Conservation (phyloP, 2,329 filamentous ascomycete genomes). For the Paraconiothyrium sp. region DNA sequence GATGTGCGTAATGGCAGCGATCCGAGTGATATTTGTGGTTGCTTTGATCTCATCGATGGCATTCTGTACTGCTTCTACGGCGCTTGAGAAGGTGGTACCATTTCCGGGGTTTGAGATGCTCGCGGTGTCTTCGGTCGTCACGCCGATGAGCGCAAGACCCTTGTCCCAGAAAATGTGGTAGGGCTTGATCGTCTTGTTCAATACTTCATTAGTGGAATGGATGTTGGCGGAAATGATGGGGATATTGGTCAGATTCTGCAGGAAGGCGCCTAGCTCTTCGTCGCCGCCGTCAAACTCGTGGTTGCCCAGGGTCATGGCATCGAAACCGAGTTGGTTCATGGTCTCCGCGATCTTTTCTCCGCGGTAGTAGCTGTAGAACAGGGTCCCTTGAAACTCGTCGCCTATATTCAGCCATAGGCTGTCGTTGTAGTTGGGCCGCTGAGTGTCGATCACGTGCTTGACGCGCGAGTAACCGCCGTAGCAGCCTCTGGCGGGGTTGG, state of each 20-base stretch:
- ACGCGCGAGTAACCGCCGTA: conserved; percentile 72
- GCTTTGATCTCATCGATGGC: conserved; percentile 69
- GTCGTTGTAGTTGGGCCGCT: conserved; percentile 66
- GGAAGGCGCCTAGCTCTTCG: conserved; percentile 68
- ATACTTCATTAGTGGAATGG: conserved; percentile 65
- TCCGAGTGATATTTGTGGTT: conserved; percentile 70
- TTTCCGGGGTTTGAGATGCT: conserved; percentile 67
- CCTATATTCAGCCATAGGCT: conserved; percentile 71
- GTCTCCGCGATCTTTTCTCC: conserved; percentile 75
- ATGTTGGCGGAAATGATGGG: conserved; percentile 72
- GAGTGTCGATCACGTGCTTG: conserved; percentile 67
- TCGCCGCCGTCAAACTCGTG: conserved; percentile 74
- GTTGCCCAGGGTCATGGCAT: conserved; percentile 74
- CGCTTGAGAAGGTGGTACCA: conserved; percentile 67
- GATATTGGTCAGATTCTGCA: conserved; percentile 69
- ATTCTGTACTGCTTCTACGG: conserved; percentile 66
- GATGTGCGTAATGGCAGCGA: conserved; percentile 73
- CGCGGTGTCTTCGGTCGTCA: conserved; percentile 68
- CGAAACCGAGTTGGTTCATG: conserved; percentile 71
- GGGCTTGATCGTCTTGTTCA: conserved; percentile 71
- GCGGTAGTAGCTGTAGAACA: conserved; percentile 73
- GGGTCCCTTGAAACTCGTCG: conserved; percentile 75
- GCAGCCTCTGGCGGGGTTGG: conserved; percentile 64
- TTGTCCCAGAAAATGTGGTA: conserved; percentile 72
- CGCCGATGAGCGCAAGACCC: conserved; percentile 70